phyloP scores from a whole-genome alignment of 23 red algal genomes.

The Gracilaria gracilis region DNA sequence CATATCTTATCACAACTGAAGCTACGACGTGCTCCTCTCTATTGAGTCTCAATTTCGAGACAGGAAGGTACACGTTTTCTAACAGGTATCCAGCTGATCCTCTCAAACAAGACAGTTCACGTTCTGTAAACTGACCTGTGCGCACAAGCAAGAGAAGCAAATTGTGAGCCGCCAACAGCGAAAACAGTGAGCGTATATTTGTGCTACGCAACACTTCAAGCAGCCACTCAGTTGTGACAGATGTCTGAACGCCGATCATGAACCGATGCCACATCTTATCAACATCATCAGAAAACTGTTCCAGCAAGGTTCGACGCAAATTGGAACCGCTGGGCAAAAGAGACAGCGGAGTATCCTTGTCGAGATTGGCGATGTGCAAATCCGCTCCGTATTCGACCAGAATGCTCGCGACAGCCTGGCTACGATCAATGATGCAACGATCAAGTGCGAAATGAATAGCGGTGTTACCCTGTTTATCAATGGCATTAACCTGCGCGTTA shows the following conservation, averaged over 20 bases:
- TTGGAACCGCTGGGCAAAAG: neutral
- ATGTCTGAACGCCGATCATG: neutral
- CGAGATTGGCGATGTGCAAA: neutral
- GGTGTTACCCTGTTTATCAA: slow-evolving; percentile 19
- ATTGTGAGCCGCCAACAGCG: slow-evolving; percentile 6
- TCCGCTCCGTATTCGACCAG: neutral
- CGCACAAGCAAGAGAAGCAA: neutral
- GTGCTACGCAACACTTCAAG: neutral
- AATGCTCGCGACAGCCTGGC: neutral
- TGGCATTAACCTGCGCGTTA: neutral
- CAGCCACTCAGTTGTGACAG: neutral
- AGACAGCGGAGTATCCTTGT: neutral
- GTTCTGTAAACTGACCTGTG: neutral
- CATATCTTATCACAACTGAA: neutral
- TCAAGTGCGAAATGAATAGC: slow-evolving; percentile 7
- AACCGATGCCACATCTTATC: slow-evolving; percentile 8
- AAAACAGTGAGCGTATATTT: neutral
- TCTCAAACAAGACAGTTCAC: neutral
- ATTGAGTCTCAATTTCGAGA: neutral
- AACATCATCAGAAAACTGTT: neutral
- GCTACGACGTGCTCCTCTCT: neutral
- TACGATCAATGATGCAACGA: slow-evolving; percentile 3
- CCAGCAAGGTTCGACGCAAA: neutral
- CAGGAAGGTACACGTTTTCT: neutral
- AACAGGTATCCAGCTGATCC: neutral